A percentile compares a stretch with the other conserved stretches of the same genome.
Conservation (phyloP, 345 rosid genomes). For the Hibiscus syriacus region DNA sequence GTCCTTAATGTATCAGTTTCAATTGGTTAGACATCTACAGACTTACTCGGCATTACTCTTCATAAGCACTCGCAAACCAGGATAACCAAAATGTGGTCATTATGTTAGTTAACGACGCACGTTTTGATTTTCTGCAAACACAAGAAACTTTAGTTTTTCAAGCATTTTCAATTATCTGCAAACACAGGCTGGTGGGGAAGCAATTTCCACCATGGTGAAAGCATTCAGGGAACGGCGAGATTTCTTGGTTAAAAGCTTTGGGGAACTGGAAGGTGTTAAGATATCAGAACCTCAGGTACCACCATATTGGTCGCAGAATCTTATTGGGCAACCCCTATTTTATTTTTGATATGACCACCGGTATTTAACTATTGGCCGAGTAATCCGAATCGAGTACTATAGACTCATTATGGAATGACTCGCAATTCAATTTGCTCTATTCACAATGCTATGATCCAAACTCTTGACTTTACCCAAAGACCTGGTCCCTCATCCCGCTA, state of each 20-base stretch:
- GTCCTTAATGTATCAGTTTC: neutral
- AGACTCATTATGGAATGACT: too few species aligned
- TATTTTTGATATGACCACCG: too few species aligned
- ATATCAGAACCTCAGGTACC: conserved; percentile 91
- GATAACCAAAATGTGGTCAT: neutral
- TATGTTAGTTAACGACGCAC: neutral
- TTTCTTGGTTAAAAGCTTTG: too few species aligned
- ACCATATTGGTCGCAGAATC: neutral
- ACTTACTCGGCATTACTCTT: neutral
- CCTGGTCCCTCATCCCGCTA: too few species aligned
- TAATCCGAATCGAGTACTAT: too few species aligned
- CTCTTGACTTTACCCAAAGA: too few species aligned
- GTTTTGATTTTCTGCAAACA: neutral
- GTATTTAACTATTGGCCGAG: too few species aligned
- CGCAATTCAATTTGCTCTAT: too few species aligned
- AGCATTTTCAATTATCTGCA: too few species aligned
- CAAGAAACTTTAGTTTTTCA: neutral
- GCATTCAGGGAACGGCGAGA: too few species aligned
- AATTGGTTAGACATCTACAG: neutral
- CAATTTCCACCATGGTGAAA: conserved; percentile 70
- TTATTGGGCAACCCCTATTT: neutral
- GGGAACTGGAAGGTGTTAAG: too few species aligned
- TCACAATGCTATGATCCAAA: too few species aligned
- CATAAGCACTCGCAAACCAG: neutral
- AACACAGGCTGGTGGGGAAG: conserved; percentile 98